Percentiles rank a stretch among this genome's conserved stretches.
Conservation (phyloP, 2,329 filamentous ascomycete species). For the Talaromyces sp. region DNA sequence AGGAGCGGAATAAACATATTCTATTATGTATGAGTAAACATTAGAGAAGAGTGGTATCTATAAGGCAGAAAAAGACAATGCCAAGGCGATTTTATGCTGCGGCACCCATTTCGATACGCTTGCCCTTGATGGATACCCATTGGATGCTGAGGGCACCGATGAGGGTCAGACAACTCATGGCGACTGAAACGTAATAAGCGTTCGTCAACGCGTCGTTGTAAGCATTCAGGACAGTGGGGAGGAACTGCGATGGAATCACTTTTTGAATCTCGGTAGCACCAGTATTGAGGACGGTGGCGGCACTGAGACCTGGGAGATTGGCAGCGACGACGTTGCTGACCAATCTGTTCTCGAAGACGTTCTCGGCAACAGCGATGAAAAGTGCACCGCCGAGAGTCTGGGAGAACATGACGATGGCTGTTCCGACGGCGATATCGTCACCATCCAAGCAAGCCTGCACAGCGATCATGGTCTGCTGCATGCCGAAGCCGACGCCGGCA, state of each 20-base stretch:
- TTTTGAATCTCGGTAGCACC: conserved; percentile 34
- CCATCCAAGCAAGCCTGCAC: conserved; percentile 32
- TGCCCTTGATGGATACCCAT: conserved; percentile 42
- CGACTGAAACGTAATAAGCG: conserved; percentile 8
- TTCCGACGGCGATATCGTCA: conserved; percentile 34
- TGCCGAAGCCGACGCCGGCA: conserved; percentile 26
- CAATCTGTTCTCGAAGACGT: conserved; percentile 37
- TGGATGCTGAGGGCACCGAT: conserved; percentile 36
- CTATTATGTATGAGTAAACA: conserved; percentile 5
- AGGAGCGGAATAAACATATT: neutral
- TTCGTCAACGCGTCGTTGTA: conserved; percentile 16
- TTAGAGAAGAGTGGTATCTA: neutral
- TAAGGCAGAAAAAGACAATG: neutral
- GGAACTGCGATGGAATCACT: conserved; percentile 5
- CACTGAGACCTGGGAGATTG: conserved; percentile 25
- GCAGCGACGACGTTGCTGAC: conserved; percentile 24
- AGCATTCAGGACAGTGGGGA: conserved; percentile 11
- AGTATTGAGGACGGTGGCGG: conserved; percentile 13
- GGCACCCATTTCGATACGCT: conserved; percentile 26
- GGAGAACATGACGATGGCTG: conserved; percentile 34
- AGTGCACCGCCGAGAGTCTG: conserved; percentile 38
- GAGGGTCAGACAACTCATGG: conserved; percentile 34
- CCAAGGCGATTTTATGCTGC: conserved; percentile 15
- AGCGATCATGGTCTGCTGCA: conserved; percentile 37
- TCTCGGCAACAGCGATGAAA: conserved; percentile 38